Base-by-base conservation (phyloP, 148 eudicot species). In the Polygonum aviculare region DNA sequence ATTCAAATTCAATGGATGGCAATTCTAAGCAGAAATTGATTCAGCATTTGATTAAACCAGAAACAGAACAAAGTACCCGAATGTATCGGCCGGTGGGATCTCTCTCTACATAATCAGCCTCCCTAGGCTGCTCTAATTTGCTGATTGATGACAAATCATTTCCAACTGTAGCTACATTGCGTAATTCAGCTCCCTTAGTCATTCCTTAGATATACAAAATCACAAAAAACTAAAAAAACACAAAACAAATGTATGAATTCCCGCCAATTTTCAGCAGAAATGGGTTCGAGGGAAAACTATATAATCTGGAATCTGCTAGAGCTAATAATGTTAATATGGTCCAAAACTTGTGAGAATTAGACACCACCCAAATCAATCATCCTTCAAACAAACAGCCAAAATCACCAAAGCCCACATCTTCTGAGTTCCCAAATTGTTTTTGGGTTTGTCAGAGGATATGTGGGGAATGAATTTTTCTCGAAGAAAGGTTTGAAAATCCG, bases 81-180 rank as follows among this genome's bases (percentile, higher is more conserved):
- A 91, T 86, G 76, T 91, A 93, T 57, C 98, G 91, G 71, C 90
- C 90, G 21, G 73, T 80, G 3, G 92, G 90, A 77, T 88, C 93
- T 38, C 63, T 88, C 82, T 93, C 98, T 3, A 86, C 88, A 47
- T 70, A 81, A 72, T 88, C 88, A 67, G 69, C 79, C 14, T 87
- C 88, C 71, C 65, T 50, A 73, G 57, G 55, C 55, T 74, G 39
- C 2, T 38, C 86, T 16, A 19, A 33, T 22, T 55, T 75, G 9
- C 47, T 7, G 54, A 48, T 7, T 55, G 21, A 55, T 15, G 50
- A 11, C 14, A 33, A 31, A n/a, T 63, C 76, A 73, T 21, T 63
- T 2, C 40, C 70, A 50, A 40, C 73, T 78, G 67, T 54, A 21
- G 50, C 48, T 38, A 33, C 21, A 15, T 67, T 31, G 71, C 39